Percentiles rank a stretch among this genome's conserved stretches.
Evolutionary conservation across 768 basidiomycete genomes (phyloP).

Genomic region (Psilocybe subaeruginosa): DNA sequence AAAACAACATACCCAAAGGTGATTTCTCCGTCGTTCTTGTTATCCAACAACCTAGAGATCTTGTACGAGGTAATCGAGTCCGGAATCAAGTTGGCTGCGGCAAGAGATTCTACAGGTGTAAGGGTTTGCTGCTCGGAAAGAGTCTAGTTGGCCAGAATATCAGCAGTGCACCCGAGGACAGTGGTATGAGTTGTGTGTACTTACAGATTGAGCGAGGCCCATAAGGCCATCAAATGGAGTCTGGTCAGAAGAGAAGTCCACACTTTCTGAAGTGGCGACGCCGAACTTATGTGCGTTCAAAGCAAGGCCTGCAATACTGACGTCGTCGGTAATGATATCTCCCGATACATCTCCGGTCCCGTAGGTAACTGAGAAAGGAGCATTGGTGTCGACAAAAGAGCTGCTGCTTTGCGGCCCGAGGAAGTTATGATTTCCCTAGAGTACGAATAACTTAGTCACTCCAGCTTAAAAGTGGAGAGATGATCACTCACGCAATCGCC

Average conservation of each 20-base stretch:
- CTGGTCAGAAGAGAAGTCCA: conserved; percentile 55
- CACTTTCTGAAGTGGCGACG: conserved; percentile 58
- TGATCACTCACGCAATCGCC: conserved; percentile 41
- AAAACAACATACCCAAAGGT: conserved; percentile 57
- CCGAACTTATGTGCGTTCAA: conserved; percentile 70
- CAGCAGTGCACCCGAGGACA: background rate
- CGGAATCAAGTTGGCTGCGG: conserved; percentile 54
- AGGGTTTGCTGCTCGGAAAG: conserved; percentile 66
- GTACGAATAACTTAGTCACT: too few relatives aligned
- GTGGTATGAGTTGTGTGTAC: conserved; percentile 19
- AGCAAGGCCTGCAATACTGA: conserved; percentile 63
- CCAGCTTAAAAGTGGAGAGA: too few relatives aligned
- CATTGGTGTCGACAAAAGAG: conserved; percentile 56
- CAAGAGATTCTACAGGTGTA: conserved; percentile 78
- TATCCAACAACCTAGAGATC: conserved; percentile 73
- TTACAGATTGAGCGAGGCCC: conserved; percentile 74
- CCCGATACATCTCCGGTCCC: conserved; percentile 75
- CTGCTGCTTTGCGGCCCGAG: conserved; percentile 65
- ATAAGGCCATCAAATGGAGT: conserved; percentile 74
- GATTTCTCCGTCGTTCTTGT: conserved; percentile 75
- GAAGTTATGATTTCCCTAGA: conserved; percentile 60
- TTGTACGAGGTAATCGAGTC: conserved; percentile 79
- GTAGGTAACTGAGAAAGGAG: conserved; percentile 64
- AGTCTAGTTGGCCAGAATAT: conserved; percentile 31
- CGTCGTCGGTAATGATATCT: conserved; percentile 60